Evolutionary conservation across 495 filamentous ascomycete species (phyloP).

Genomic region (Aspergillus hancockii): DNA sequence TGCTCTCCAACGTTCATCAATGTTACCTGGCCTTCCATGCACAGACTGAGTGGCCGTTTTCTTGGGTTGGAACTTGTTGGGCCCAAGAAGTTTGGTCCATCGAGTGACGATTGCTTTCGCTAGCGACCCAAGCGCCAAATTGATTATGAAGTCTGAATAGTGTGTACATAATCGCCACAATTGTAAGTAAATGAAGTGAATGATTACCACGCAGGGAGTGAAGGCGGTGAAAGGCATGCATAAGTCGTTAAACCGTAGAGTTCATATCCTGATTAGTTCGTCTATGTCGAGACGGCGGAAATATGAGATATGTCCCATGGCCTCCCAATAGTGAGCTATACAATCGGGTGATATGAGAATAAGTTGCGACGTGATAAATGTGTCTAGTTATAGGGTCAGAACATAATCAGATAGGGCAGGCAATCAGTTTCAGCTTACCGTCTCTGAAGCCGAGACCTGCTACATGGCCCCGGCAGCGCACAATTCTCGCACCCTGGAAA

Average conservation of each 20-base stretch:
- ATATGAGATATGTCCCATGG: constrained; percentile 77
- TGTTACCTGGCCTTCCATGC: not conserved
- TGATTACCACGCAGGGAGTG: not conserved
- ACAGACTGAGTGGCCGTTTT: not conserved
- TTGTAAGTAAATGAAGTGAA: not conserved
- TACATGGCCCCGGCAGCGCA: constrained; percentile 74
- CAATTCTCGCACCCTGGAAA: constrained; percentile 75
- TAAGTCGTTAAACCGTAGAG: constrained; percentile 13
- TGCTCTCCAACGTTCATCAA: not conserved
- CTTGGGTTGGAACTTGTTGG: too few species aligned
- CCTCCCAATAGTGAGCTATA: constrained; percentile 81
- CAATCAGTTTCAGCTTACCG: constrained; percentile 52
- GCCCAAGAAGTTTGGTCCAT: too few species aligned
- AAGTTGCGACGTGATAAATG: constrained; percentile 71
- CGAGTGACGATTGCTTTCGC: not conserved
- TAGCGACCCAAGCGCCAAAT: not conserved
- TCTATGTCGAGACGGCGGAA: constrained; percentile 81
- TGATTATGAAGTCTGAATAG: not conserved
- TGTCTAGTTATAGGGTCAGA: constrained; percentile 49
- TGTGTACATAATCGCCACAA: constrained; percentile 6
- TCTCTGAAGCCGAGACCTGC: constrained; percentile 67
- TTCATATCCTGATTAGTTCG: constrained; percentile 63
- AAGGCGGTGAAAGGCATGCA: constrained; percentile 14
- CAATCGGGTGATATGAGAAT: constrained; percentile 75
- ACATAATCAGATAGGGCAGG: not conserved